phyloP scores from a whole-genome alignment of 2,329 filamentous ascomycete genomes.

The Sclerotinia trifoliorum region DNA sequence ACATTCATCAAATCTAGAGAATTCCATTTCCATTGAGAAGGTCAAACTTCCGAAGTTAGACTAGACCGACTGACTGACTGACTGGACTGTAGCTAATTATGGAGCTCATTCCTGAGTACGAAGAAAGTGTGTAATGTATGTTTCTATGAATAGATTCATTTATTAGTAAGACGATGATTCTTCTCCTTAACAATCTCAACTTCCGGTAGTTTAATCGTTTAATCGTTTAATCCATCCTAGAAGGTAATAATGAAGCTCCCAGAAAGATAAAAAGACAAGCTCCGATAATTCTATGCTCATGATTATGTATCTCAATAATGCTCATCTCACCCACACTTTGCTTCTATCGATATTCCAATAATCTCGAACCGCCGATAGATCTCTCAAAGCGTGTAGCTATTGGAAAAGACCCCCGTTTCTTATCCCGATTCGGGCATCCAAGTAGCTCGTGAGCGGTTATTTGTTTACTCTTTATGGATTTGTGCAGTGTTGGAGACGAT shows the following conservation, averaged over 20 bases:
- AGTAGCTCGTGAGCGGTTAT: slow-evolving; percentile 6
- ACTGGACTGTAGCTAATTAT: background rate
- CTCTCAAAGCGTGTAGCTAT: background rate
- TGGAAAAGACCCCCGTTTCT: background rate
- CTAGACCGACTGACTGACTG: background rate
- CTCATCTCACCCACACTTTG: background rate
- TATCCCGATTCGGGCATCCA: background rate
- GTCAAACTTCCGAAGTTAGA: background rate
- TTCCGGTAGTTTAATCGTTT: too few species aligned
- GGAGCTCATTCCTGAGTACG: background rate
- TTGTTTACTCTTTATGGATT: background rate
- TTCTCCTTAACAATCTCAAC: too few species aligned
- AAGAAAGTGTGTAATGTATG: background rate
- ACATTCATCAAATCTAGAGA: background rate
- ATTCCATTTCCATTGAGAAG: background rate
- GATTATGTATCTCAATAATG: background rate
- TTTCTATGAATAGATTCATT: slow-evolving; percentile 3
- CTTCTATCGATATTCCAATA: background rate
- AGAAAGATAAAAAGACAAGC: too few species aligned
- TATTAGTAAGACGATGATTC: too few species aligned
- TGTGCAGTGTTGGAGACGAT: too few species aligned
- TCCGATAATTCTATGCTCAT: background rate
- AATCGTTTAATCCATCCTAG: too few species aligned
- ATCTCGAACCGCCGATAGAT: background rate
- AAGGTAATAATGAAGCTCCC: too few species aligned